A percentile compares a stretch with the other conserved stretches of the same genome.
Evolutionary conservation across 2,329 filamentous ascomycete species (phyloP).

Genomic region (Pleomassaria siparia): DNA sequence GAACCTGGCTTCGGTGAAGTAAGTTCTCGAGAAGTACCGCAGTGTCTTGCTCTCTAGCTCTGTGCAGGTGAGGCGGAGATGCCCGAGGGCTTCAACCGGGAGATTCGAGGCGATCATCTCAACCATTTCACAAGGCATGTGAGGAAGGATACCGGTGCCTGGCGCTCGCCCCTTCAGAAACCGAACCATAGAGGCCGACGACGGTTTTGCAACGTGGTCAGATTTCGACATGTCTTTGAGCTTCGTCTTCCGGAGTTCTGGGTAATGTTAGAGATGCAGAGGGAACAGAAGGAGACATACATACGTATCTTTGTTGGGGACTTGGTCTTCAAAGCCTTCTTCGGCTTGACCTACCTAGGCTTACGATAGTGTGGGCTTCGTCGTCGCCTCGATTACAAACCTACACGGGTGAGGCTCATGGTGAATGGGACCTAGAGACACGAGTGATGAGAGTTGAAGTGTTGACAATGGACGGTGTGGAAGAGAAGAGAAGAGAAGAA

Average conservation of each 20-base stretch:
- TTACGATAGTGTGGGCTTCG: not conserved
- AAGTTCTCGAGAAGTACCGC: constrained; percentile 2
- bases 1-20: constrained; percentile 8
- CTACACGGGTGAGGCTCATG: no score
- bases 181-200: constrained; percentile 2
- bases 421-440: no score
- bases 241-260: constrained; percentile 1
- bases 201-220: not conserved
- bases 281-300: not conserved
- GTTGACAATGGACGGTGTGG: no score
- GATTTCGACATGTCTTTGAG: not conserved
- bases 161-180: constrained; percentile 3
- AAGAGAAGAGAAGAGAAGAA: no score
- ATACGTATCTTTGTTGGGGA: not conserved
- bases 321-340: not conserved
- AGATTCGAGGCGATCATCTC: constrained; percentile 3
- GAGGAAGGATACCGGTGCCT: not conserved
- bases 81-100: constrained; percentile 3
- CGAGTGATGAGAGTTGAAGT: no score
- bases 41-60: constrained; percentile 8
- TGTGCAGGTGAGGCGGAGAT: constrained; percentile 9
- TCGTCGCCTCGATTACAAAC: no score
- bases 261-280: not conserved
- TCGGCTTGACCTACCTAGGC: not conserved
- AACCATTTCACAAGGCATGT: constrained; percentile 4